Conservation (phyloP, 495 filamentous ascomycete species). For the Pyrenula aspistea region DNA sequence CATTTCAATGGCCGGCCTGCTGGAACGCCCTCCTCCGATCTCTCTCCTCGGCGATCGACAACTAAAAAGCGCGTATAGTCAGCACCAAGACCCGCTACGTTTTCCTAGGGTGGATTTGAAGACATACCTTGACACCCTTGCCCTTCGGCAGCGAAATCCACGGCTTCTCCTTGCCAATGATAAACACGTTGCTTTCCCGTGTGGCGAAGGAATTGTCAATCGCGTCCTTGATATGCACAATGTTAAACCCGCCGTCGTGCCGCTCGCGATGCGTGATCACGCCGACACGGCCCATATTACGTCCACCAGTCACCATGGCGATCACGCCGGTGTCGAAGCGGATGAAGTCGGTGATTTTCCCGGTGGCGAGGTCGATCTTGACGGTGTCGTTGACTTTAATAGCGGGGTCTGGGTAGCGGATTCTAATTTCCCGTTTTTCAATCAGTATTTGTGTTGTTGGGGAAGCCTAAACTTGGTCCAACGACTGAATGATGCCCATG, state of each 20-base stretch:
- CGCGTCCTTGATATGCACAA: constrained; percentile 98
- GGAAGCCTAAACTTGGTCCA: constrained; percentile 92
- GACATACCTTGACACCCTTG: constrained; percentile 85
- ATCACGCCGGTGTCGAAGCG: constrained; percentile 95
- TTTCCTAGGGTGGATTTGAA: background rate
- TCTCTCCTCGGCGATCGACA: constrained; percentile 95
- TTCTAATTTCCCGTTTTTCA: too few species aligned
- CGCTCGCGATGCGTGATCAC: constrained; percentile 99
- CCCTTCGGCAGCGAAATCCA: constrained; percentile 99
- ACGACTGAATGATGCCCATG: constrained; percentile 99
- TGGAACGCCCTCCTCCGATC: constrained; percentile 70
- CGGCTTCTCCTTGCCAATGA: constrained; percentile 94
- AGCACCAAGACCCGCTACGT: constrained; percentile 7
- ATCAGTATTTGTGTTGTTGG: constrained; percentile 5
- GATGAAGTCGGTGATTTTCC: constrained; percentile 95
- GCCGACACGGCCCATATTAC: constrained; percentile 99
- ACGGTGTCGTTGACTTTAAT: constrained; percentile 99
- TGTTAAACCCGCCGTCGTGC: constrained; percentile 99
- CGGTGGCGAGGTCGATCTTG: constrained; percentile 92
- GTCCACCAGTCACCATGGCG: constrained; percentile 95
- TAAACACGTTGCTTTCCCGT: constrained; percentile 95
- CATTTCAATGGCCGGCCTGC: background rate
- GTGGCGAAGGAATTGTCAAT: constrained; percentile 99
- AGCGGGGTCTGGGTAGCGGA: constrained; percentile 93
- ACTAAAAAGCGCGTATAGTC: constrained; percentile 33